Base-by-base conservation (phyloP, 306 rosid species). In the Cyamopsis tetragonoloba region DNA sequence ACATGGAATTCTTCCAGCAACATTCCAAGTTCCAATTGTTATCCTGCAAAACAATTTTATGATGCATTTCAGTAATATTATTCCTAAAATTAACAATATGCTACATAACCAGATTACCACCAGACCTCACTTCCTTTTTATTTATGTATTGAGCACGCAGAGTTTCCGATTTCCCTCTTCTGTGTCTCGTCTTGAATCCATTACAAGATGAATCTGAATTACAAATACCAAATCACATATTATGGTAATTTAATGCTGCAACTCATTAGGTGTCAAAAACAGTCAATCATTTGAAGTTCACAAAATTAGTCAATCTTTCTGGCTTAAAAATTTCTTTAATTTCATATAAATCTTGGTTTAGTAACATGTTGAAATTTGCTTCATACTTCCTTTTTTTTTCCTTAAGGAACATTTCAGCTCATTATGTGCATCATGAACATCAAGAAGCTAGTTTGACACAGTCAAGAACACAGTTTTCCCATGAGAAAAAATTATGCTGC, bases 131-230 rank as follows among this genome's bases (percentile, higher is more conserved):
- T 75, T 93, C 98, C 88, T 83, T 89, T 1, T 74, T 86, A 58
- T 89, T 81, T 84, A 89, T 89, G 84, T 89, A 93, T 80, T 93
- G 98, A 60, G 30, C 88, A 12, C 98, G 93, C 49, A 86, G 55
- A 48, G 98, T 93, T 76, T 93, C 98, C 20, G 98, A 93, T 73
- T 89, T 93, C 67, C 98, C 87, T 79, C 97, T 88, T 72, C 89
- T 75, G 70, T 88, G 97, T 74, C 80, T 64, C 32, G 35, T 17
- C 68, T 48, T 80, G 50, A 72, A 50, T 49, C 70, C 77, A 80
- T 62, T 78, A 56, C 84, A 62, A 46, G 83, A 68, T 59, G 75
- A 54, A 74, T 83, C 96, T 88, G 85, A 68, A 70, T 49, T 64
- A 75, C 41, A 68, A 68, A 77, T 32, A 70, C 18, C 63, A 72